phyloP scores from a whole-genome alignment of 345 rosid species.

The Anacardium occidentale region DNA sequence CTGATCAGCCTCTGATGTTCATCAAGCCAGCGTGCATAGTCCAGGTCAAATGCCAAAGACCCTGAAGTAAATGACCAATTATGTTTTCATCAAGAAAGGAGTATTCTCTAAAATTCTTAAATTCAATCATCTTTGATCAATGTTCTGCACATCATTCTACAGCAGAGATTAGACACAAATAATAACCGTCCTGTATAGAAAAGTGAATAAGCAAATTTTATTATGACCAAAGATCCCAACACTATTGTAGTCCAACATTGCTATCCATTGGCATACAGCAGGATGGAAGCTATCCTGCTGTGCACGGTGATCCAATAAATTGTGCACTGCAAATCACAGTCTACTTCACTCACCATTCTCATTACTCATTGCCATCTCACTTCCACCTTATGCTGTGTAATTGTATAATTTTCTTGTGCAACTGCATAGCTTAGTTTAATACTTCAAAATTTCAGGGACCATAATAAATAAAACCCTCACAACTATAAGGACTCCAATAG shows the following conservation, averaged over 20 bases:
- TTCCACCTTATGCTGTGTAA: background rate
- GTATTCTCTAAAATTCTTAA: background rate
- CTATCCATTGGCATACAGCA: background rate
- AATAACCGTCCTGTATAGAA: background rate
- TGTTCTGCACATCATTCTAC: background rate
- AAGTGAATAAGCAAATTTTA: background rate
- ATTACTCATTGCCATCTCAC: background rate
- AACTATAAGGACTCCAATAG: background rate
- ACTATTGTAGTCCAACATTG: background rate
- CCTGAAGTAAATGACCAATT: slow-evolving; percentile 41
- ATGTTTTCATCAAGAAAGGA: background rate
- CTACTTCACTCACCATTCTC: background rate
- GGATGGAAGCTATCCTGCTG: background rate
- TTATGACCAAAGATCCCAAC: background rate
- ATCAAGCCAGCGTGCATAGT: slow-evolving; percentile 82
- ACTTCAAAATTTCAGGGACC: background rate
- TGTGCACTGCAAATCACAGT: background rate
- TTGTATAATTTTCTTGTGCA: too few relatives aligned
- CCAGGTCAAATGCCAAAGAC: slow-evolving; percentile 74
- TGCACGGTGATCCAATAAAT: background rate
- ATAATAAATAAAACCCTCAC: background rate
- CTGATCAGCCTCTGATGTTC: slow-evolving; percentile 75
- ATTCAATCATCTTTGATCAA: background rate
- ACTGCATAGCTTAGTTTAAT: background rate
- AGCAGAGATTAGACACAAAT: background rate